Conservation (phyloP, 345 rosid species). For the Aquilaria malaccensis region DNA sequence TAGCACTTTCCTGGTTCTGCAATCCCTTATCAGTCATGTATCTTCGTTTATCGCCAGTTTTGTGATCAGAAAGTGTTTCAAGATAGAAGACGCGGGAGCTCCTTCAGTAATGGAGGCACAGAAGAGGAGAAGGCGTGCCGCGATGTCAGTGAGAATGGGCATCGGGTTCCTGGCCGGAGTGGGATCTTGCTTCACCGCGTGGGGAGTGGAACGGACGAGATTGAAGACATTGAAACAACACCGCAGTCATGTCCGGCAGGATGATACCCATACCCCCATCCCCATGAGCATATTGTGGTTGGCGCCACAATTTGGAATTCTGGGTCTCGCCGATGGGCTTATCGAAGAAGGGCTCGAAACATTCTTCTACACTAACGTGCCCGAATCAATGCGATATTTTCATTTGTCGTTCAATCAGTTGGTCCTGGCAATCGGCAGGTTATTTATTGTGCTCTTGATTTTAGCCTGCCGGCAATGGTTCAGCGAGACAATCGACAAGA, state of each 20-base stretch:
- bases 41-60: too few relatives aligned
- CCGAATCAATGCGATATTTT: background rate
- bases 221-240: background rate
- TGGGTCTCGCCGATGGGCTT: slow-evolving; percentile 1
- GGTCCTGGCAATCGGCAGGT: background rate
- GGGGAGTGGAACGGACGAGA: background rate
- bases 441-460: background rate
- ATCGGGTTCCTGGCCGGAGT: background rate
- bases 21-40: too few relatives aligned
- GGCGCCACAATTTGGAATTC: background rate
- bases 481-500: background rate
- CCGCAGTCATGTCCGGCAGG: too few relatives aligned
- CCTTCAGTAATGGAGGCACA: too few relatives aligned
- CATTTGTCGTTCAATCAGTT: background rate
- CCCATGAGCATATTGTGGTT: background rate
- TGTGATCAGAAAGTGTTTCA: too few relatives aligned
- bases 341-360: background rate
- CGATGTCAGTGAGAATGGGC: background rate
- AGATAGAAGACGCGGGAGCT: too few relatives aligned
- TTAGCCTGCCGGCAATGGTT: background rate
- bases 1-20: too few relatives aligned
- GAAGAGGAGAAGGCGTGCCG: background rate
- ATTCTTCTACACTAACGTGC: background rate
- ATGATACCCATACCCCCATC: background rate
- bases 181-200: background rate